A percentile compares a stretch with the other conserved stretches of the same genome.
Conservation (phyloP, 345 rosid genomes). For the Angophora floribunda region DNA sequence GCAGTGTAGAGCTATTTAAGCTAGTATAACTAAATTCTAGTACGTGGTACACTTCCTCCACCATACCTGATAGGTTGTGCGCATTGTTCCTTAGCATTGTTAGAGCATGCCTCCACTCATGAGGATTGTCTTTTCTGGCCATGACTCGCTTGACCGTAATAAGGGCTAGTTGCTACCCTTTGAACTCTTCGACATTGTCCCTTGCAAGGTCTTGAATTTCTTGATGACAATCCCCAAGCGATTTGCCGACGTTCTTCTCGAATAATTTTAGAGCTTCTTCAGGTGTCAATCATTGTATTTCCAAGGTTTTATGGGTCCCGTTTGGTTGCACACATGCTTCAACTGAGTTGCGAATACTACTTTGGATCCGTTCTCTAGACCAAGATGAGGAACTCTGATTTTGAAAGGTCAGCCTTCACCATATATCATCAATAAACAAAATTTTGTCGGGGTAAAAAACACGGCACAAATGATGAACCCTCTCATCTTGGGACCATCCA, state of each 20-base stretch:
- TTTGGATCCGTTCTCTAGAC: neutral
- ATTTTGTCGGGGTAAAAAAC: neutral
- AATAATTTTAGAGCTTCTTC: constrained; percentile 1
- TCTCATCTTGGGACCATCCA: neutral
- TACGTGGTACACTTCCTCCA: neutral
- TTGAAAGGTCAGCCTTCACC: neutral
- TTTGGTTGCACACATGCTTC: neutral
- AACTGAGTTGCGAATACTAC: neutral
- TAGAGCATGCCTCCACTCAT: neutral
- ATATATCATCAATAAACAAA: constrained; percentile 4
- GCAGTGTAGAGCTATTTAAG: neutral
- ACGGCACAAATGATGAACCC: neutral
- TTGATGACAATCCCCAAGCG: neutral
- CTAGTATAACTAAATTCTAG: constrained; percentile 7
- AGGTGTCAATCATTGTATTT: neutral
- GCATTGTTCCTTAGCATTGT: neutral
- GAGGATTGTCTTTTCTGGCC: neutral
- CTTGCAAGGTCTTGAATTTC: neutral
- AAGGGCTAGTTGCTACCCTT: constrained; percentile 8
- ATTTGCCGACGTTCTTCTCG: neutral
- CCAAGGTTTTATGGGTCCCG: neutral
- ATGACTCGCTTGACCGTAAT: neutral
- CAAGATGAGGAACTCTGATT: neutral
- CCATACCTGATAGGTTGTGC: neutral
- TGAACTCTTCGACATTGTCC: neutral